A percentile compares a stretch with the other conserved stretches of the same genome.
Conservation (phyloP, 805 yeast species). For the Priceomyces melissophilus region DNA sequence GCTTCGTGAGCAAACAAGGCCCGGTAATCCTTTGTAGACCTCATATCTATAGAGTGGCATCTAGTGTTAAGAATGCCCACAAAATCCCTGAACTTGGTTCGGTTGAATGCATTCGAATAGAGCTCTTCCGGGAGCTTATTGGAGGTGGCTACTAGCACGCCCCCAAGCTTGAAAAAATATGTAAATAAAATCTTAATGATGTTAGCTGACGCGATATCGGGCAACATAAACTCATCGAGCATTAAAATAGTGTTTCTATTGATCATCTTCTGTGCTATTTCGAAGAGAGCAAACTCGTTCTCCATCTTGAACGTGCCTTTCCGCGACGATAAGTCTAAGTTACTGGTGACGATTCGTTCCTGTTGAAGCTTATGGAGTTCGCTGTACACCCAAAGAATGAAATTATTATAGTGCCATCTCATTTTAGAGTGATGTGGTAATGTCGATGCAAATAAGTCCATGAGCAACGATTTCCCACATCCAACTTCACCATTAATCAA, state of each 20-base stretch:
- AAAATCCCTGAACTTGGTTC: conserved; percentile 54
- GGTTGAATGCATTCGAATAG: conserved; percentile 63
- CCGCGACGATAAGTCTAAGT: conserved; percentile 13
- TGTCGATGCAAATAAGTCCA: conserved; percentile 67
- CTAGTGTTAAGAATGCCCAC: conserved; percentile 53
- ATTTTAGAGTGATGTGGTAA: conserved; percentile 61
- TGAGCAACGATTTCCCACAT: conserved; percentile 69
- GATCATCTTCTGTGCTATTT: conserved; percentile 64
- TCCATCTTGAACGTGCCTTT: conserved; percentile 39
- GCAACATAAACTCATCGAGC: conserved; percentile 73
- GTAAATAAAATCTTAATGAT: conserved; percentile 63
- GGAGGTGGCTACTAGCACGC: conserved; percentile 71
- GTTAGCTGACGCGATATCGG: conserved; percentile 72
- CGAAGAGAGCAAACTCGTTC: conserved; percentile 62
- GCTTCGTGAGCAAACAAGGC: conserved; percentile 18
- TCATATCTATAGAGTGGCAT: conserved; percentile 63
- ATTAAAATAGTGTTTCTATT: conserved; percentile 54
- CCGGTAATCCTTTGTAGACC: conserved; percentile 56
- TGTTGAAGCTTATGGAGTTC: conserved; percentile 57
- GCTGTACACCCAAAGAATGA: conserved; percentile 63
- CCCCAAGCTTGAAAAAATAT: conserved; percentile 69
- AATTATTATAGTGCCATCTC: conserved; percentile 70
- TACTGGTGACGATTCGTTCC: conserved; percentile 36
- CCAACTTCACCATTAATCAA: conserved; percentile 67
- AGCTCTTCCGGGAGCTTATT: conserved; percentile 70